A percentile compares a stretch with the other conserved stretches of the same genome.
Evolutionary conservation across 2,329 filamentous ascomycete genomes (phyloP).

Genomic region (Talaromyces albobiverticillius): DNA sequence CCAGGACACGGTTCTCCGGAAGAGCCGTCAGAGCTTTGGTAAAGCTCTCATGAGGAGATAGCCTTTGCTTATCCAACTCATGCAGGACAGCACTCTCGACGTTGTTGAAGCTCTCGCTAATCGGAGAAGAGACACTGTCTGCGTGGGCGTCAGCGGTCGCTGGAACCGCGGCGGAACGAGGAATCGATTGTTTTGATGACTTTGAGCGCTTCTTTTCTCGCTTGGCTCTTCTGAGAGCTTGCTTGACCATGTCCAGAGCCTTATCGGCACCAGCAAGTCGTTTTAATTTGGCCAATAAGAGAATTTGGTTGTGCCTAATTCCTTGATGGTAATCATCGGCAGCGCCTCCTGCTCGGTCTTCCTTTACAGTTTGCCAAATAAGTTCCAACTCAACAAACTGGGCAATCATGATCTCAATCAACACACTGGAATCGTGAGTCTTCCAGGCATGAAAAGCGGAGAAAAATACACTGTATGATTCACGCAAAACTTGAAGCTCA

Average conservation of each 20-base stretch:
- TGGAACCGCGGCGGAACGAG: constrained; percentile 49
- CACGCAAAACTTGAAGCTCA: constrained; percentile 49
- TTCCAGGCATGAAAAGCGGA: constrained; percentile 66
- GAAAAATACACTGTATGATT: constrained; percentile 59
- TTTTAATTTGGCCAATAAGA: constrained; percentile 60
- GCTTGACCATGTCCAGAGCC: constrained; percentile 58
- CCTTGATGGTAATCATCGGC: constrained; percentile 63
- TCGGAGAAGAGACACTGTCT: constrained; percentile 37
- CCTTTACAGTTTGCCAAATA: constrained; percentile 66
- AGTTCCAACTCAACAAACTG: constrained; percentile 65
- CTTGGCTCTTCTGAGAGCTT: constrained; percentile 59
- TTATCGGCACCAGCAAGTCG: constrained; percentile 60
- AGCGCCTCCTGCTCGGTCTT: constrained; percentile 59
- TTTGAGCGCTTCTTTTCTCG: constrained; percentile 50
- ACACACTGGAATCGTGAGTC: constrained; percentile 58
- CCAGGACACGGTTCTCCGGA: constrained; percentile 59
- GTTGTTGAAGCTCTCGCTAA: constrained; percentile 40
- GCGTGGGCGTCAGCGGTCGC: constrained; percentile 32
- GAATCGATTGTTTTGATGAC: constrained; percentile 55
- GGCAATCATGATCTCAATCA: constrained; percentile 65
- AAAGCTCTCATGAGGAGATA: constrained; percentile 40
- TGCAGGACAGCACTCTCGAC: constrained; percentile 32
- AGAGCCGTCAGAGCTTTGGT: constrained; percentile 58
- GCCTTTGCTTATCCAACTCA: constrained; percentile 33
- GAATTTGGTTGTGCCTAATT: constrained; percentile 64